Base-by-base conservation (phyloP, 345 rosid species). In the Luvunga scandens region DNA sequence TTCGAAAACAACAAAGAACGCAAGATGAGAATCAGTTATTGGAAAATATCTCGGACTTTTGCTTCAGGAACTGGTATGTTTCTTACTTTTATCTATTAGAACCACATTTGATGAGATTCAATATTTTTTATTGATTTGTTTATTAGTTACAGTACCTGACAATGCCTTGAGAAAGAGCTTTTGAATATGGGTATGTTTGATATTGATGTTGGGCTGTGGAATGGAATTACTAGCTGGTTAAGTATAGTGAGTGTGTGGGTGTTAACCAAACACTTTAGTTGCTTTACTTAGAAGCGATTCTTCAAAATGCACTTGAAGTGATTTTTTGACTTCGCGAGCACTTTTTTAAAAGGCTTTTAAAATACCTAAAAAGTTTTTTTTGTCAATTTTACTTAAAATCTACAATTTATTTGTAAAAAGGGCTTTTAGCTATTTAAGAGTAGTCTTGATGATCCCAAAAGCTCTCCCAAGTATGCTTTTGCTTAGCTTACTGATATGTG, bases 1-100 rank as follows among this genome's bases (percentile, higher is more conserved):
- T 45, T 67, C 76, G 98, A 96, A 86, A 80, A 97, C 85, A 89
- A 88, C 95, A 34, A 96, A 94, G 83, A 81, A 94, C 89, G 7
- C 99, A 94, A 84, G 98, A 96, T 88, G 99, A 94, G 86, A 94
- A 96, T 80, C 98, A 96, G 78, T 86, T 89, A 81, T 83, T 94
- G 28, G 99, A 96, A 79, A 94, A 96, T 83, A 90, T 92, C 94
- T 39, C 88, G 98, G 77, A 73, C 87, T n/a, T 6, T 86, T 96
- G 83, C 93, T 91, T 72, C 98, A 94, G 77, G 94, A 93, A 80
- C 88, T 94, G 64, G 99, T 94, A 85, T 69, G 91, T 74, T 76
- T 25, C 16, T 56, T 70, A 36, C 61, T 66, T 50, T 50, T 50
- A 50, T 50, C 56, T 18, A 50, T 4, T 50, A n/a, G 56, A 53